Percentiles rank a stretch among this genome's conserved stretches.
These are phyloP conservation scores for Lophiotrema nucula DNA, from an alignment of 495 filamentous ascomycete genomes.

Conservation along the genomic window DNA sequence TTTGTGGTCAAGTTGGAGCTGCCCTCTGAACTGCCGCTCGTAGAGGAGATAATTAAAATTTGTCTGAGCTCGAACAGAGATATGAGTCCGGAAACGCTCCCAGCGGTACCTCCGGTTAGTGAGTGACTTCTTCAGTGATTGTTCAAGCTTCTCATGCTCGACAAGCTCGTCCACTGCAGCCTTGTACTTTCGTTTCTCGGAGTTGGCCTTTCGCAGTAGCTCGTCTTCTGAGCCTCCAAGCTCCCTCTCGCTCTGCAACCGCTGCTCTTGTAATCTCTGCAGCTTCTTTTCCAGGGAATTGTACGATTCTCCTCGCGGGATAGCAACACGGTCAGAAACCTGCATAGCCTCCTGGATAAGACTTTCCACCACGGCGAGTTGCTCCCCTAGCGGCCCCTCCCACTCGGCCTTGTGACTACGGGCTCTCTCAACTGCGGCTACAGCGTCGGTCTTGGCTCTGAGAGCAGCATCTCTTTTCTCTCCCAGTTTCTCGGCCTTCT, in stretches of 20 bases:
- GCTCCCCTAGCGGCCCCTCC: conserved; percentile 49
- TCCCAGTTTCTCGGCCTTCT: conserved; percentile 52
- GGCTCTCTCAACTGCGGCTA: conserved; percentile 51
- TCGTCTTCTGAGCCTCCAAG: conserved; percentile 68
- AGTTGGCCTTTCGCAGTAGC: conserved; percentile 53
- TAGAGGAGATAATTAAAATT: conserved; percentile 86
- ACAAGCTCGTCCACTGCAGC: conserved; percentile 48
- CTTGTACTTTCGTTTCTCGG: conserved; percentile 46
- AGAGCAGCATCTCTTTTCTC: conserved; percentile 56
- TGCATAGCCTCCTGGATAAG: conserved; percentile 57
- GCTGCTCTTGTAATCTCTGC: conserved; percentile 55
- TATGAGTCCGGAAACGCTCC: conserved; percentile 75
- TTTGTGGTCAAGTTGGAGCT: conserved; percentile 72
- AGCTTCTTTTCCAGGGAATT: conserved; percentile 64
- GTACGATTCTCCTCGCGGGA: conserved; percentile 67
- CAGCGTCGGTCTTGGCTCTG: conserved; percentile 63
- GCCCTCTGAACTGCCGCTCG: conserved; percentile 84
- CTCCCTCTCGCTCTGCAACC: conserved; percentile 50
- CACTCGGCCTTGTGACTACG: conserved; percentile 49
- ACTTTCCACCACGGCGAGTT: conserved; percentile 49
- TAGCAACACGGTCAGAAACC: conserved; percentile 60
- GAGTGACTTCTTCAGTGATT: conserved; percentile 65
- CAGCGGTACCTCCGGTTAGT: conserved; percentile 71
- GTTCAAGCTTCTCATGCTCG: conserved; percentile 41
- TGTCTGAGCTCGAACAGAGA: conserved; percentile 76